phyloP scores from a whole-genome alignment of 176 grass and related monocot genomes.

The Secale cereale region DNA sequence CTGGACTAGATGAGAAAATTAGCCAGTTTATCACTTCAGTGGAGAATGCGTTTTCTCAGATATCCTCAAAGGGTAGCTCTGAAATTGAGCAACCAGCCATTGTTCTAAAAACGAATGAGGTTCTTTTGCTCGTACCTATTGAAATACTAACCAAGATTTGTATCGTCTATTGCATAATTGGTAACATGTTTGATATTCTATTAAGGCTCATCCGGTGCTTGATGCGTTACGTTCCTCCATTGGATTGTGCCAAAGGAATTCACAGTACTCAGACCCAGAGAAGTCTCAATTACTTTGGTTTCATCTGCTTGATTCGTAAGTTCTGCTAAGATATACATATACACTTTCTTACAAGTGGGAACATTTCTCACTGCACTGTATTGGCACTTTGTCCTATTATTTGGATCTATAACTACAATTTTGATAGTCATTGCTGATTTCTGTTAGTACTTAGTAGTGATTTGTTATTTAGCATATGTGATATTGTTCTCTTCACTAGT shows the following conservation, averaged over 20 bases:
- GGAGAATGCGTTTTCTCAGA: conserved; percentile 46
- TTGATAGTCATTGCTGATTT: not conserved
- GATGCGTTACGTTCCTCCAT: conserved; percentile 67
- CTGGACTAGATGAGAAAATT: conserved; percentile 73
- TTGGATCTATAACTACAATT: not conserved
- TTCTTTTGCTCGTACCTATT: conserved; percentile 32
- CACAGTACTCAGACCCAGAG: conserved; percentile 59
- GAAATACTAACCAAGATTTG: conserved; percentile 16
- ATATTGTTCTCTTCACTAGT: conserved; percentile 5
- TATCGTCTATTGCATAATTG: conserved; percentile 1
- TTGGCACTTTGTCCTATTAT: not conserved
- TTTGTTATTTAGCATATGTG: not conserved
- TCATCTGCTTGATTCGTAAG: conserved; percentile 84
- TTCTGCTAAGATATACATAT: conserved; percentile 11
- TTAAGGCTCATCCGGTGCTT: conserved; percentile 69
- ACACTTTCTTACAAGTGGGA: not conserved
- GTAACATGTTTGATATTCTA: conserved; percentile 31
- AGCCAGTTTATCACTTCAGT: conserved; percentile 58
- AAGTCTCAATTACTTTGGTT: conserved; percentile 93
- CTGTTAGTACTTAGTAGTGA: not conserved
- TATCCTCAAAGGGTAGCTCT: conserved; percentile 27
- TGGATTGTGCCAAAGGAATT: conserved; percentile 96
- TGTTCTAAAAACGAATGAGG: conserved; percentile 72
- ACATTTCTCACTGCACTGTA: not conserved
- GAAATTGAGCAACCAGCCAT: conserved; percentile 36